Evolutionary conservation across 2,329 filamentous ascomycete genomes (phyloP), one percentile per base, ranked within the genome.

Genomic region (Arachnopeziza araneosa): DNA sequence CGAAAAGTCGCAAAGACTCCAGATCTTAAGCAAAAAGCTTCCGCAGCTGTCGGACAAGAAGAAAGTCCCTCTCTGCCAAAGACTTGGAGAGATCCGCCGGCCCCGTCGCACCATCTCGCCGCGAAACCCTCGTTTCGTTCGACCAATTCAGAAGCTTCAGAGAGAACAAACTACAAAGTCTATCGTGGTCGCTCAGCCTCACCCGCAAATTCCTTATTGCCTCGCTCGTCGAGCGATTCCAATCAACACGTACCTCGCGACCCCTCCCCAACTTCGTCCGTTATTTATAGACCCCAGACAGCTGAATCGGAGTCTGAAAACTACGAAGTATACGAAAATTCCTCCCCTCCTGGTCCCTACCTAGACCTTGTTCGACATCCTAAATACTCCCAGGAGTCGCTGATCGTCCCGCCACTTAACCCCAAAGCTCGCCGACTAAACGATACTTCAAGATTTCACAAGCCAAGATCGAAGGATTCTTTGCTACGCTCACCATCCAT

Each of bases 361-460:
- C 22, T 75, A 78, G 17, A 68, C 69, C 24, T 78, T 75, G 12
- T 66, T 72, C 26, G 69, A 65, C 24, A 74, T 76, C 48, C 63
- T 64, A 77, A 79, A 58, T 86, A 82, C 68, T 87, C 85, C 0
- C 83, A 83, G 63, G 84, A 87, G 67, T 87, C 83, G 63, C 74
- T 87, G 30, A 68, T 83, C 14, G 81, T 87, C 17, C 76, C 81
- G 9, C 83, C 84, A 0, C 72, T 87, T 21, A 76, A 77, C 52
- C 78, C 81, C 9, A 72, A 72, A 57, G 78, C 75, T 67, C 76
- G 76, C 64, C 74, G 72, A 24, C 80, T 81, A 1, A 75, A 75
- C 36, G 82, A 85, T 53, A 76, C 73, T 23, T 73, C 81, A 26
- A 78, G 77, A 3, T 77, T 81, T 62, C 77, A 77, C 66, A 80